Evolutionary conservation across 441 rosid species (phyloP), one percentile per base, ranked within the genome.

Genomic region (Euphorbia celastroides): DNA sequence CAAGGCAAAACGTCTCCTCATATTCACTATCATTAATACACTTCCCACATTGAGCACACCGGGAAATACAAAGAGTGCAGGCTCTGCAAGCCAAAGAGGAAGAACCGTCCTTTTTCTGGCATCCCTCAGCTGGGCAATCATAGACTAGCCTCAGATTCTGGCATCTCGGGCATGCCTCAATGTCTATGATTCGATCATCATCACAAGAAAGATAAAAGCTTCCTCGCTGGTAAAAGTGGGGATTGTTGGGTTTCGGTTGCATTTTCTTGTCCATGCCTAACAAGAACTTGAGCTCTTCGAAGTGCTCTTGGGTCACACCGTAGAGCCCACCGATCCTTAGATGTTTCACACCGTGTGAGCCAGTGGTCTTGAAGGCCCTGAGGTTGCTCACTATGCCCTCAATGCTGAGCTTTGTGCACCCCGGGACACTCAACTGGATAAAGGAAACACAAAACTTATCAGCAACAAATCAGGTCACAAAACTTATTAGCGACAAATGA

Each of bases 131-230:
- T 28, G 99, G 96, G 70, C 99, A 94, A 69, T 94, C 98, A 77
- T 88, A 92, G 16, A 94, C 88, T 51, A 94, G 76, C 83, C 92
- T 86, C 68, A 77, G 70, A 46, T 84, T 82, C 74, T 79, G 83
- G 74, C 99, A 94, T 75, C 76, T 82, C 0, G 97, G 98, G 74
- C 99, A 94, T 76, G 78, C 77, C 81, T 92, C 99, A 68, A 94
- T 87, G 70, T 94, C 99, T 50, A 94, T 77, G 23, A 76, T 74
- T 69, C 87, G 79, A 55, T 83, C 87, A 72, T 92, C 96, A 22
- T 88, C 92, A 72, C 86, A 86, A 5, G 91, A 80, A 46, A 84
- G 67, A 74, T 84, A 87, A 28, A 83, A 48, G 30, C 77, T 81
- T 72, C 84, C 86, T 79, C 84, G 81, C 62, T 75, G 81, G 74